A percentile compares a stretch with the other conserved stretches of the same genome.
phyloP scores from a whole-genome alignment of 257 asterid genomes.

The Solanum gracilifrons region DNA sequence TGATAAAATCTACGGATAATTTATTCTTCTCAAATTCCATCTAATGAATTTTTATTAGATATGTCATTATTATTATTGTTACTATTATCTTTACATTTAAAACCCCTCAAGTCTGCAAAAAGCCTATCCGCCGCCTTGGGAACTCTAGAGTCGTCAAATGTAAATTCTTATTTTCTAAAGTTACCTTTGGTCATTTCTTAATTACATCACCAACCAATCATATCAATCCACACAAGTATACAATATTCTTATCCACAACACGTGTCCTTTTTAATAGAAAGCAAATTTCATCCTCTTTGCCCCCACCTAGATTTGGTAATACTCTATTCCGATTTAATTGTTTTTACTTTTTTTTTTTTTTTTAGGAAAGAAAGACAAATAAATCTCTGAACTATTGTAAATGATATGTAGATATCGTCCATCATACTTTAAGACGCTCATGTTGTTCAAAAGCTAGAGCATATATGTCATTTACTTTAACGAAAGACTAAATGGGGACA shows the following conservation, averaged over 20 bases:
- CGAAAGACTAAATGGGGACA: too few species aligned
- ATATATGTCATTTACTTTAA: too few species aligned
- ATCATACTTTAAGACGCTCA: fast-evolving
- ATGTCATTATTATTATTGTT: too few species aligned
- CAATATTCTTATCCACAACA: not conserved
- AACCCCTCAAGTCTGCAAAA: not conserved
- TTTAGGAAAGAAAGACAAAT: too few species aligned
- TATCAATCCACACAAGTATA: not conserved
- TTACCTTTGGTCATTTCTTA: not conserved
- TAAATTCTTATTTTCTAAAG: not conserved
- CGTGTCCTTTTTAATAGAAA: conserved; percentile 2
- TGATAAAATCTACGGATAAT: too few species aligned
- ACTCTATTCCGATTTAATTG: not conserved
- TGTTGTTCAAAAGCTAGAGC: too few species aligned
- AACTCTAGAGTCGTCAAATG: conserved; percentile 29
- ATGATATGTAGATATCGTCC: fast-evolving
- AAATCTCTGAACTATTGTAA: too few species aligned
- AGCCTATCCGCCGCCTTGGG: conserved; percentile 32
- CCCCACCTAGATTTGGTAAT: too few species aligned
- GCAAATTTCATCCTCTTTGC: not conserved
- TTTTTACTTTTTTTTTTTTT: too few species aligned
- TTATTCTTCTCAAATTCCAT: too few species aligned
- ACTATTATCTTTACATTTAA: not conserved
- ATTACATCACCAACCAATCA: conserved; percentile 12
- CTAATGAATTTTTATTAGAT: too few species aligned